These are phyloP conservation scores for Lodderomyces beijingensis DNA, from an alignment of 1,139 yeast species.

Conservation along the genomic window DNA sequence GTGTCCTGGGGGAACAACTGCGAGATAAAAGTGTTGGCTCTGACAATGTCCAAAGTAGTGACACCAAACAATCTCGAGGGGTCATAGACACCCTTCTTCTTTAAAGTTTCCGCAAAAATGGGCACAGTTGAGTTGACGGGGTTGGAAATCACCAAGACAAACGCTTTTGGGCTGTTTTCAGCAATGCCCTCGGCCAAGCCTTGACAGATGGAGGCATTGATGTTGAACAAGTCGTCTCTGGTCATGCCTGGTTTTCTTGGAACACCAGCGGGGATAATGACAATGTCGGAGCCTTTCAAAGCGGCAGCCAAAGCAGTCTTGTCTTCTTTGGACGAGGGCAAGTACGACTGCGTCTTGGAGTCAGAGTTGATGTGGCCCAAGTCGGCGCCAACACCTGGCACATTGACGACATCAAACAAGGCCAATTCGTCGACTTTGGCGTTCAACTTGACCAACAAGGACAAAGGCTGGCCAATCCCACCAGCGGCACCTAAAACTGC, in stretches of 20 bases:
- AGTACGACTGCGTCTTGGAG: constrained; percentile 77
- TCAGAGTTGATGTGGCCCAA: constrained; percentile 89
- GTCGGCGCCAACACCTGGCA: constrained; percentile 97
- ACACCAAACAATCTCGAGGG: constrained; percentile 94
- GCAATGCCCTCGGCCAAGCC: constrained; percentile 89
- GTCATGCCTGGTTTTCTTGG: constrained; percentile 99
- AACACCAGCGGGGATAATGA: constrained; percentile 97
- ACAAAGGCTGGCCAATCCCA: constrained; percentile 98
- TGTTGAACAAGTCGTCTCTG: constrained; percentile 94
- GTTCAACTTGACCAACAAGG: constrained; percentile 84
- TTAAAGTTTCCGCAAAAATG: constrained; percentile 91
- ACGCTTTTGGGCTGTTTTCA: constrained; percentile 82
- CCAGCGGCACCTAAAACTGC: constrained; percentile 96
- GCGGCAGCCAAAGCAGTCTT: constrained; percentile 73
- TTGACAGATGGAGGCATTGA: constrained; percentile 93
- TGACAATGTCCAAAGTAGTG: constrained; percentile 90
- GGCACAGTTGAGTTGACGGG: constrained; percentile 99
- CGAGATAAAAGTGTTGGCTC: constrained; percentile 89
- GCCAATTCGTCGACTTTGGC: constrained; percentile 80
- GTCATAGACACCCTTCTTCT: constrained; percentile 82
- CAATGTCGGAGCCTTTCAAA: constrained; percentile 77
- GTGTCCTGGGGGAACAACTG: constrained; percentile 48
- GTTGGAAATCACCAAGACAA: constrained; percentile 85
- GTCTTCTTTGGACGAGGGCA: constrained; percentile 66
- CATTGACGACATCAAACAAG: constrained; percentile 87